Conservation (phyloP, 2,329 filamentous ascomycete species). For the Laburnicola sp. region DNA sequence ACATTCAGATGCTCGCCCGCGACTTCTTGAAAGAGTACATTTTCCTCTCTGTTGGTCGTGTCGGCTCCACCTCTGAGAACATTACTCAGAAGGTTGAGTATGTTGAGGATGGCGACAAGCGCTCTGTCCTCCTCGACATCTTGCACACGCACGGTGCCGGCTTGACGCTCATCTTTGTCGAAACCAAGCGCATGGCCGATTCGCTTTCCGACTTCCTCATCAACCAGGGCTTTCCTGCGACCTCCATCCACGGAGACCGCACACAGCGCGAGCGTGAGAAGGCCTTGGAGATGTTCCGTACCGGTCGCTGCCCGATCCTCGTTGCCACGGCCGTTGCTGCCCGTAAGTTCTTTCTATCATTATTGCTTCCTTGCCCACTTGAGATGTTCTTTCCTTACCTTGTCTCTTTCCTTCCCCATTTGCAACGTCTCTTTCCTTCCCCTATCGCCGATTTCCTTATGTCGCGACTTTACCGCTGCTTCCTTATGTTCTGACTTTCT, state of each 20-base stretch:
- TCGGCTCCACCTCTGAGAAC: slow-evolving; percentile 97
- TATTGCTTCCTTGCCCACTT: background rate
- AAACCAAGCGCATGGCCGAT: slow-evolving; percentile 99
- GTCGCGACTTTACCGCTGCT: background rate
- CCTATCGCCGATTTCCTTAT: no score
- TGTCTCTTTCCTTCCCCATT: slow-evolving; percentile 2
- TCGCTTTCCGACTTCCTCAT: slow-evolving; percentile 97
- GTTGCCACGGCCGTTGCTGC: slow-evolving; percentile 97
- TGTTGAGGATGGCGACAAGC: slow-evolving; percentile 95
- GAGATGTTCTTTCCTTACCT: background rate
- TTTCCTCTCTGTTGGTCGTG: slow-evolving; percentile 94
- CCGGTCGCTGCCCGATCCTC: slow-evolving; percentile 90
- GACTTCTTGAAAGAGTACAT: slow-evolving; percentile 99
- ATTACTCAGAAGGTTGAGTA: slow-evolving; percentile 99
- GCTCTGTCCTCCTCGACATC: slow-evolving; percentile 94
- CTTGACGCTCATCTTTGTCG: slow-evolving; percentile 95
- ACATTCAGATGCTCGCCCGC: slow-evolving; percentile 98
- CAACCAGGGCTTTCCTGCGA: slow-evolving; percentile 97
- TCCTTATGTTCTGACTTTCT: background rate
- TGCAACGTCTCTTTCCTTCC: background rate
- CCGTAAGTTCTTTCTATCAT: slow-evolving; percentile 41
- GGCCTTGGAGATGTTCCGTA: slow-evolving; percentile 96
- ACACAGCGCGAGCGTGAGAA: slow-evolving; percentile 99
- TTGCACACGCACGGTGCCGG: slow-evolving; percentile 90
- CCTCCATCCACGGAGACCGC: slow-evolving; percentile 97